Evolutionary conservation across 257 asterid species (phyloP).

Genomic region (Petunia axillaris): DNA sequence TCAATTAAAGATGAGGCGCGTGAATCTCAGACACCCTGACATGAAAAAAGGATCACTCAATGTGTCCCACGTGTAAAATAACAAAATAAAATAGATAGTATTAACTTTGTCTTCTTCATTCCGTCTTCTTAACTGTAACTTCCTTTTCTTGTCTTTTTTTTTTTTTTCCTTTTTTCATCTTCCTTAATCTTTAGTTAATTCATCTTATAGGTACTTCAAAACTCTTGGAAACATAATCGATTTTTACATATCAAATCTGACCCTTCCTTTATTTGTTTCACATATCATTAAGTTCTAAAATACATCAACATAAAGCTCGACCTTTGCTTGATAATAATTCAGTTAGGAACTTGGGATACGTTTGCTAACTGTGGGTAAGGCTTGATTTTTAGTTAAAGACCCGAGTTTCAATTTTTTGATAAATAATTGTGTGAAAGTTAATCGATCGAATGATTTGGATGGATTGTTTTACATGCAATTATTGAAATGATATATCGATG

Average conservation of each 20-base stretch:
- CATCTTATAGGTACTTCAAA: slow-evolving; percentile 56
- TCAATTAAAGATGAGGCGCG: too few relatives aligned
- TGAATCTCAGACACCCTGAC: too few relatives aligned
- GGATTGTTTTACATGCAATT: slow-evolving; percentile 54
- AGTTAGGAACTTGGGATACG: slow-evolving; percentile 44
- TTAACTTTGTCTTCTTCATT: too few relatives aligned
- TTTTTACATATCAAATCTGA: slow-evolving; percentile 49
- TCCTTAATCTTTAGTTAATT: too few relatives aligned
- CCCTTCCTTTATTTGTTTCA: slow-evolving; percentile 60
- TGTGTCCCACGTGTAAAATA: too few relatives aligned
- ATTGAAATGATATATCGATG: slow-evolving; percentile 42
- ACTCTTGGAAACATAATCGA: slow-evolving; percentile 41
- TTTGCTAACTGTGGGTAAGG: slow-evolving; percentile 47
- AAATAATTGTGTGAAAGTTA: slow-evolving; percentile 53
- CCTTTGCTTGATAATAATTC: slow-evolving; percentile 41
- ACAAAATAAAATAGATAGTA: too few relatives aligned
- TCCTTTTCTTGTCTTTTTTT: too few relatives aligned
- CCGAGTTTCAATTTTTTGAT: slow-evolving; percentile 48
- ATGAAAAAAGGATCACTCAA: too few relatives aligned
- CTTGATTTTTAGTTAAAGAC: slow-evolving; percentile 50
- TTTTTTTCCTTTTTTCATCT: too few relatives aligned
- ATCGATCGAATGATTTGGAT: slow-evolving; percentile 56
- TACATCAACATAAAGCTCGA: slow-evolving; percentile 42
- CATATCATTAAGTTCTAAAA: slow-evolving; percentile 56
- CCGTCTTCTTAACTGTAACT: too few relatives aligned